These are phyloP conservation scores for Candida sithepensis DNA, from an alignment of 805 yeast species.

Conservation along the genomic window DNA sequence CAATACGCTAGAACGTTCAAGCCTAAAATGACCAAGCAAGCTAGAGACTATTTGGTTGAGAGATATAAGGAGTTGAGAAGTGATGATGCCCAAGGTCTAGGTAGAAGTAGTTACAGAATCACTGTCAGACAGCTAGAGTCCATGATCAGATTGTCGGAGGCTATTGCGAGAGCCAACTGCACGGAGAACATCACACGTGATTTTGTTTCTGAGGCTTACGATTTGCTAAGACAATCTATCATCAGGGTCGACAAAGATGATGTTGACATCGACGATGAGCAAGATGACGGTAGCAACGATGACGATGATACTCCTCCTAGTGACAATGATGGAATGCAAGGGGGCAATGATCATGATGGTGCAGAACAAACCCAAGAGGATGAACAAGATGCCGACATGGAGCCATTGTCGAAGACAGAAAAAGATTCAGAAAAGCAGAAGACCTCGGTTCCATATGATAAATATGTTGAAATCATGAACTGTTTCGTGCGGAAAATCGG, in stretches of 20 bases:
- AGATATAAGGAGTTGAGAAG: conserved; percentile 82
- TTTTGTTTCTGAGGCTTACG: conserved; percentile 92
- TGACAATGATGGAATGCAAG: not conserved
- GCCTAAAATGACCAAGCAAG: conserved; percentile 80
- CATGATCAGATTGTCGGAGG: conserved; percentile 89
- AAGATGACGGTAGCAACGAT: conserved; percentile 22
- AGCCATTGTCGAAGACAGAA: conserved; percentile 8
- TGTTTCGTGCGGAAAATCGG: conserved; percentile 56
- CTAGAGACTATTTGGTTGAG: conserved; percentile 71
- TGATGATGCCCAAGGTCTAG: conserved; percentile 87
- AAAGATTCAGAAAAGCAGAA: conserved; percentile 30
- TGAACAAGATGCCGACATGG: conserved; percentile 4
- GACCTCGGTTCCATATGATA: conserved; percentile 71
- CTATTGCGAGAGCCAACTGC: conserved; percentile 96
- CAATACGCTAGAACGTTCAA: conserved; percentile 90
- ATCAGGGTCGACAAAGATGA: conserved; percentile 94
- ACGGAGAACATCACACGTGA: conserved; percentile 79
- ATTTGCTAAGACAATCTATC: conserved; percentile 82
- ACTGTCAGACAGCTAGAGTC: conserved; percentile 97
- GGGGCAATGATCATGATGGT: not conserved
- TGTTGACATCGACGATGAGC: conserved; percentile 75
- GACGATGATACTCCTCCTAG: not conserved
- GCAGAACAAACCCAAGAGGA: not conserved
- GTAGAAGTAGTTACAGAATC: conserved; percentile 83
- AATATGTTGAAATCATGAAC: conserved; percentile 81